Evolutionary conservation across 2,329 filamentous ascomycete genomes (phyloP), one percentile per base, ranked within the genome.

Genomic region (Epichloe sp.): DNA sequence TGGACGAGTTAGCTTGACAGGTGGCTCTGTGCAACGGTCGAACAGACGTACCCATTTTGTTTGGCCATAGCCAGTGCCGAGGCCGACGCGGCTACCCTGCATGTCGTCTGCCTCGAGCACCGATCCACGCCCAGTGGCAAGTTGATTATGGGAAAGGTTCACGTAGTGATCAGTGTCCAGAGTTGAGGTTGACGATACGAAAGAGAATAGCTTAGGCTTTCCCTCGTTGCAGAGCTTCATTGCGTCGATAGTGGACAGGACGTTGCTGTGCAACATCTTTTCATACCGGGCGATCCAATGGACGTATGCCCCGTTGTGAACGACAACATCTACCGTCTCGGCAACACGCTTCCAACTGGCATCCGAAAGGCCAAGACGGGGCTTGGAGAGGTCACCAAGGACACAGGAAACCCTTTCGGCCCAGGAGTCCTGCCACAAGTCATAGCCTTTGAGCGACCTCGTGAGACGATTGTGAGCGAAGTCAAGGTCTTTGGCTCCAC

Each of bases 31-130:
- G 31, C 31, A 31, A 31, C 11, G 3, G 11, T 31, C 8, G 10
- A 31, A 11, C 31, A 31, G 31, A 31, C 31, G 31, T 31, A 31
- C 86, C 89, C 89, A 96, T 70, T 97, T 96, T 57, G 80, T 82
- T 66, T 96, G 90, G 3, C 91, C 90, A 60, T 96, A 96, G 5
- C 91, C 90, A 1, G 87, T 95, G 40, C 81, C 82, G 2, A 96
- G 79, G 35, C 87, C 87, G 49, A 73, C 81, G 40, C 81, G 76
- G 60, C 86, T 90, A 49, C 89, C 88, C 57, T 79, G 72, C 55
- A 96, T 74, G 57, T 91, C 82, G 63, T 96, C 90, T 0, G 74
- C 75, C 65, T 96, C 91, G 19, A 76, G 72, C 15, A 95, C 79
- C 19, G 72, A 73, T 7, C 79, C 31, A 31, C 31, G 80, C 10